Base-by-base conservation (phyloP, 1,284 basidiomycete species). In the Naganishia sp. region DNA sequence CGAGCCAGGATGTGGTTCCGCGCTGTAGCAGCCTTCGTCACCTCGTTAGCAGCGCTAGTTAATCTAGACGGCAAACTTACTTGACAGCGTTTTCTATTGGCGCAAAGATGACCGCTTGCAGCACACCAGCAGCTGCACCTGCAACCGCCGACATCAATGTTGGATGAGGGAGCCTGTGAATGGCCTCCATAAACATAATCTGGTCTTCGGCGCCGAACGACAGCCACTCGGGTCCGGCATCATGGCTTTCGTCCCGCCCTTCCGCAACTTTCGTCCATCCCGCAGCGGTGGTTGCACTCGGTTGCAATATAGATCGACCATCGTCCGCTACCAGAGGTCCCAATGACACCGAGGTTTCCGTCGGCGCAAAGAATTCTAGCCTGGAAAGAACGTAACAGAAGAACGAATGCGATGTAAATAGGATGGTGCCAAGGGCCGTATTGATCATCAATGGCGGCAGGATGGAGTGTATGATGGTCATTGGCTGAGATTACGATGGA, bases 31-130 rank as follows among this genome's bases (percentile, higher is more conserved):
- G 43, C 39, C 65, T 66, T 21, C 9, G 10, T 11, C 6, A 18
- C 16, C 9, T 28, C 5, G 23, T 33, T n/a, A 28, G 25, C 16
- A 31, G 42, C 9, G 55, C 3, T 33, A 9, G 16, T 18, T 18
- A 15, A 23, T 0, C 0, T 15, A 43, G 23, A 39, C 16, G 10
- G 48, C 18, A 42, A 21, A 68, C 75, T 68, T 48, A 78, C 74
- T 73, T 66, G 43, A 80, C 78, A 15, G 78, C 70, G 69, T 80
- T 80, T 67, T 80, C 78, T 10, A 80, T 75, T 1, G 78, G 78
- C 0, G 78, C 78, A 60, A 80, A 80, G 0, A 76, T 75, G 18
- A 76, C 52, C 2, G 77, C 78, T 55, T 80, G 78, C 2, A 79
- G 71, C 4, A 77, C 53, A 5, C 78, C 78, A 0, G 78, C 78